phyloP scores from a whole-genome alignment of 2,329 filamentous ascomycete species.

The Colletotrichum tabaci region DNA sequence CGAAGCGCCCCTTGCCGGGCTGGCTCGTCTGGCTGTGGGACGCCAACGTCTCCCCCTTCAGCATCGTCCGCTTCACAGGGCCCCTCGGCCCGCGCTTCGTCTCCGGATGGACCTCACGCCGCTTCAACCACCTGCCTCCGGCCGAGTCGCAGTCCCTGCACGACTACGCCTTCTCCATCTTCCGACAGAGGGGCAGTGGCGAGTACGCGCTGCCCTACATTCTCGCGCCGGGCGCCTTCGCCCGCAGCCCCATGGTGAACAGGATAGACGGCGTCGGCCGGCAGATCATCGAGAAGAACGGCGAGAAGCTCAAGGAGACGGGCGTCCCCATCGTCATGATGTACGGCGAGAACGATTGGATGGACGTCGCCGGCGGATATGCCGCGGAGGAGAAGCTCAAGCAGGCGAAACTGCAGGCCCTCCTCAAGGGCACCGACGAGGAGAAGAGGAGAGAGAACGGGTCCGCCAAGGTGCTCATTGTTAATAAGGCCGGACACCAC shows the following conservation, averaged over 20 bases:
- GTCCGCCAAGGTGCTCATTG: constrained; percentile 84
- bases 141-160: constrained; percentile 89
- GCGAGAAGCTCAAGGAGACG: constrained; percentile 61
- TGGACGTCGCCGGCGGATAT: constrained; percentile 91
- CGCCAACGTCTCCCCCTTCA: constrained; percentile 95
- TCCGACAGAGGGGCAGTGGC: constrained; percentile 90
- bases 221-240: constrained; percentile 93
- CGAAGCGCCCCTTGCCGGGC: constrained; percentile 76
- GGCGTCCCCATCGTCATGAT: constrained; percentile 91
- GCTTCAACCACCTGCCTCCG: constrained; percentile 89
- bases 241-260: constrained; percentile 87
- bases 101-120: constrained; percentile 93
- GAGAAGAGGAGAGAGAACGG: constrained; percentile 83
- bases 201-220: constrained; percentile 96
- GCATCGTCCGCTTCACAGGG: constrained; percentile 87
- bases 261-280: constrained; percentile 89
- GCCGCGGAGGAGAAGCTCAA: constrained; percentile 86
- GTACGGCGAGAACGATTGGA: constrained; percentile 99
- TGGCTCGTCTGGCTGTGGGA: constrained; percentile 98
- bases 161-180: constrained; percentile 94
- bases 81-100: constrained; percentile 93
- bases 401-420: constrained; percentile 71
- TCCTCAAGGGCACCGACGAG: constrained; percentile 75
- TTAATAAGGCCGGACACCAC: constrained; percentile 74
- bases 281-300: constrained; percentile 64